A percentile compares a stretch with the other conserved stretches of the same genome.
Conservation (phyloP, 2,329 filamentous ascomycete genomes). For the Hymenoscyphus occultus region DNA sequence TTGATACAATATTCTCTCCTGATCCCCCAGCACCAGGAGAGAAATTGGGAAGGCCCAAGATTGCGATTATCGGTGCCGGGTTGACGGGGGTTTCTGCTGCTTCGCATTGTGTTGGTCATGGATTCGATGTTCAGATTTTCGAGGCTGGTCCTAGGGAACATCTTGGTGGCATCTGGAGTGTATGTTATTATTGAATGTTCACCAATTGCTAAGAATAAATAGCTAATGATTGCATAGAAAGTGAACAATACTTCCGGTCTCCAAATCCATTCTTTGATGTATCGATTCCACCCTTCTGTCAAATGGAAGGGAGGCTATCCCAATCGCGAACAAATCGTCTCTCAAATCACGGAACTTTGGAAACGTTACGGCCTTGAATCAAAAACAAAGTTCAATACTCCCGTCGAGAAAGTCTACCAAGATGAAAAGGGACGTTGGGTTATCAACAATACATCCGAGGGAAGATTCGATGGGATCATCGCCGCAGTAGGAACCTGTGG, state of each 20-base stretch:
- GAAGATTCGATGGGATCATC: slow-evolving; percentile 75
- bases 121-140: slow-evolving; percentile 78
- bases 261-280: slow-evolving; percentile 85
- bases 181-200: slow-evolving; percentile 39
- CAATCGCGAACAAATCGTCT: slow-evolving; percentile 69
- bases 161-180: slow-evolving; percentile 78
- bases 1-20: slow-evolving; percentile 65
- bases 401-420: slow-evolving; percentile 67
- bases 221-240: slow-evolving; percentile 44
- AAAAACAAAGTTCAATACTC: slow-evolving; percentile 69
- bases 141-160: slow-evolving; percentile 65
- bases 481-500: slow-evolving; percentile 79
- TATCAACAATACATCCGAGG: slow-evolving; percentile 68
- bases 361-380: slow-evolving; percentile 68
- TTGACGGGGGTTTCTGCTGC: slow-evolving; percentile 76
- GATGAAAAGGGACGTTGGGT: slow-evolving; percentile 70
- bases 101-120: slow-evolving; percentile 79
- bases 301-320: slow-evolving; percentile 76
- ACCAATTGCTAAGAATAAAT: slow-evolving; percentile 2
- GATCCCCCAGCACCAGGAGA: slow-evolving; percentile 59
- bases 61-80: slow-evolving; percentile 68
- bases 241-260: slow-evolving; percentile 81
- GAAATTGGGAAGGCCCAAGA: slow-evolving; percentile 58
- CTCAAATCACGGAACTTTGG: slow-evolving; percentile 71
- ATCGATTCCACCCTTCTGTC: slow-evolving; percentile 79